A percentile compares a stretch with the other conserved stretches of the same genome.
Conservation (phyloP, 306 rosid genomes). For the Adenanthera pavonina region DNA sequence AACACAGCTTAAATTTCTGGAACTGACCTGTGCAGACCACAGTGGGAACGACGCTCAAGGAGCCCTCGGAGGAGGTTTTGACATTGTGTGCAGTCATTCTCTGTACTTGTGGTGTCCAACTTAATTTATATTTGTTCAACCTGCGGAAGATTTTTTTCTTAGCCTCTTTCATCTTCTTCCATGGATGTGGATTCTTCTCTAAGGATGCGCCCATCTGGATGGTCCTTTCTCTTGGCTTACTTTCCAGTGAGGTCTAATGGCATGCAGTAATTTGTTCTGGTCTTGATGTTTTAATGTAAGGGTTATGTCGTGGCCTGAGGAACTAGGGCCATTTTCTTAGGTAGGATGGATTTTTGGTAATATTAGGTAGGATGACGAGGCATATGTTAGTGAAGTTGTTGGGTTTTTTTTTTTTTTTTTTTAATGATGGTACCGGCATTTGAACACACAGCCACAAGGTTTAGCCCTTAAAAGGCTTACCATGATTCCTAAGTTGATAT, state of each 20-base stretch:
- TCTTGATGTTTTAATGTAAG: neutral
- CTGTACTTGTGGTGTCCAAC: neutral
- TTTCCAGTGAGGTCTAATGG: no score
- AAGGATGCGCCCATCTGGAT: neutral
- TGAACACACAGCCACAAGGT: no score
- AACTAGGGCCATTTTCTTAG: neutral
- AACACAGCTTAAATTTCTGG: neutral
- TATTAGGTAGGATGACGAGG: neutral
- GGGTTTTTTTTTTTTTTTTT: no score
- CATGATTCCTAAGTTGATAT: neutral
- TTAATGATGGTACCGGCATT: no score
- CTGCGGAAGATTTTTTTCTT: neutral
- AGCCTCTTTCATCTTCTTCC: neutral
- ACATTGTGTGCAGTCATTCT: neutral
- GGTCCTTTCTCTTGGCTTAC: neutral
- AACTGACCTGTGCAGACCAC: slow-evolving; percentile 2
- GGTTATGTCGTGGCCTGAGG: neutral
- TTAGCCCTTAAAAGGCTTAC: no score
- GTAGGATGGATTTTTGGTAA: neutral
- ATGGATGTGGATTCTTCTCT: neutral
- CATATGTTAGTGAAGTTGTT: no score
- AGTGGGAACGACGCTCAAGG: neutral
- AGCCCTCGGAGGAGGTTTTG: slow-evolving; percentile 4
- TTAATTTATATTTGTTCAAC: neutral
- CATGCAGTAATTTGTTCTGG: neutral